phyloP scores from a whole-genome alignment of 768 basidiomycete genomes.

The Termitomyces sp. region DNA sequence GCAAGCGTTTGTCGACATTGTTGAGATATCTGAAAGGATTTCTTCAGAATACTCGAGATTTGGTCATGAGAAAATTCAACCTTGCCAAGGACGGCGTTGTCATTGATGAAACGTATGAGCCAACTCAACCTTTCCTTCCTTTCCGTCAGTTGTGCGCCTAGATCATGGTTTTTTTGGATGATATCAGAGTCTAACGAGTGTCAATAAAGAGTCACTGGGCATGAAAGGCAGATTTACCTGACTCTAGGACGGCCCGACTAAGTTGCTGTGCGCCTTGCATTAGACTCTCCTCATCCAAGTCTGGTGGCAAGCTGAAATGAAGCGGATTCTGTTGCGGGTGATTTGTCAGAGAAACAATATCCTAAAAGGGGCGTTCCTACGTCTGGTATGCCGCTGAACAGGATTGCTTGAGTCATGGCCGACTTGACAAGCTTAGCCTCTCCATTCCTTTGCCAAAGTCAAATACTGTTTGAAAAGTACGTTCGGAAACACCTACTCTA shows the following conservation, averaged over 20 bases:
- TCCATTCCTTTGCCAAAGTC: slow-evolving; percentile 39
- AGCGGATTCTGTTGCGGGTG: slow-evolving; percentile 54
- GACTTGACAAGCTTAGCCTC: slow-evolving; percentile 66
- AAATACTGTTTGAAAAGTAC: background rate
- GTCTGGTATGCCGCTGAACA: slow-evolving; percentile 66
- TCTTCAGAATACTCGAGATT: background rate
- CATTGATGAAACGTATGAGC: slow-evolving; percentile 86
- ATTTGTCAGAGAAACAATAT: background rate
- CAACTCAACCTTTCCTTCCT: slow-evolving; percentile 74
- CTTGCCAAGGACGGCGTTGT: slow-evolving; percentile 75
- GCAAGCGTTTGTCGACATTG: slow-evolving; percentile 67
- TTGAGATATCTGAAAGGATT: slow-evolving; percentile 65
- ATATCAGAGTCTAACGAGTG: slow-evolving; percentile 49
- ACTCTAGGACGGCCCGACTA: slow-evolving; percentile 64
- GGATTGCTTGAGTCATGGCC: slow-evolving; percentile 77
- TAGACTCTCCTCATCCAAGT: slow-evolving; percentile 70
- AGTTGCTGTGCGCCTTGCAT: slow-evolving; percentile 78
- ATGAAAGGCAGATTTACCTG: slow-evolving; percentile 38
- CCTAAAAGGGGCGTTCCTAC: slow-evolving; percentile 22
- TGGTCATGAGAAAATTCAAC: slow-evolving; percentile 27
- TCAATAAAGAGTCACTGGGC: slow-evolving; percentile 1
- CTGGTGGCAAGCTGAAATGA: slow-evolving; percentile 75
- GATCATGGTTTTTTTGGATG: slow-evolving; percentile 71
- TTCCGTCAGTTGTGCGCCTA: slow-evolving; percentile 69
- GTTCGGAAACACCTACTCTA: slow-evolving; percentile 42